phyloP scores from a whole-genome alignment of 2,329 filamentous ascomycete genomes.

The Malbranchea zuffiana region DNA sequence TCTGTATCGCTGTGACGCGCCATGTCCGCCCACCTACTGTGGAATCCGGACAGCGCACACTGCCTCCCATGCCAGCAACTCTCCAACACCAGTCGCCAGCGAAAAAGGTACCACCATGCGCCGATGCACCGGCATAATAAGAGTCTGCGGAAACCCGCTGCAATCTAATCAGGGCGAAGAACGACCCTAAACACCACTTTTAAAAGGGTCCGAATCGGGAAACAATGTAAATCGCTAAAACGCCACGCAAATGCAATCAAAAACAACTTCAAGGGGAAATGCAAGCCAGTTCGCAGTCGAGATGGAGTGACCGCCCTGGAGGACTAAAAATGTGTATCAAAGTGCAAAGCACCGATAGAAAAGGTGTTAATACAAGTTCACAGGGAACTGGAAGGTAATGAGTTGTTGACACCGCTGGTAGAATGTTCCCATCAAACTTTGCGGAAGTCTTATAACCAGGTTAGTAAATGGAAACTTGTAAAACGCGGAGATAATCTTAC shows the following conservation, averaged over 20 bases:
- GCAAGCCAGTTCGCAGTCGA: constrained; percentile 10
- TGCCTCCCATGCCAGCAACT: too few species aligned
- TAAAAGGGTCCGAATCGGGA: constrained; percentile 6
- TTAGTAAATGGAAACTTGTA: constrained; percentile 15
- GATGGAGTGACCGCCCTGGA: too few species aligned
- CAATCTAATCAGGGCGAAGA: too few species aligned
- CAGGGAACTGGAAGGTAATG: constrained; percentile 4
- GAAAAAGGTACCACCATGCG: too few species aligned
- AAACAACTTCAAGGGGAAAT: constrained; percentile 18
- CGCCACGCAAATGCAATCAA: constrained; percentile 35
- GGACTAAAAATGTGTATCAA: too few species aligned
- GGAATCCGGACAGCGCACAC: too few species aligned
- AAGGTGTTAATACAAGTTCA: constrained; percentile 24
- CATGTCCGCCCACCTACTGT: too few species aligned
- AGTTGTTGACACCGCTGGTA: neutral
- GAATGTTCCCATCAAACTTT: constrained; percentile 40
- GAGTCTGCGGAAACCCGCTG: too few species aligned
- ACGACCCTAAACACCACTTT: too few species aligned
- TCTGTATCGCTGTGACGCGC: too few species aligned
- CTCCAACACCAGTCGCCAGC: too few species aligned
- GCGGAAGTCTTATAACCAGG: constrained; percentile 45
- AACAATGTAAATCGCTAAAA: constrained; percentile 31
- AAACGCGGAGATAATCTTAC: constrained; percentile 38
- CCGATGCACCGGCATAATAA: too few species aligned
- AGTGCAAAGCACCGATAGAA: constrained; percentile 7